Percentiles rank a stretch among this genome's conserved stretches.
phyloP scores from a whole-genome alignment of 352 stramenopile genomes.

The Pythium vanterpoolii region DNA sequence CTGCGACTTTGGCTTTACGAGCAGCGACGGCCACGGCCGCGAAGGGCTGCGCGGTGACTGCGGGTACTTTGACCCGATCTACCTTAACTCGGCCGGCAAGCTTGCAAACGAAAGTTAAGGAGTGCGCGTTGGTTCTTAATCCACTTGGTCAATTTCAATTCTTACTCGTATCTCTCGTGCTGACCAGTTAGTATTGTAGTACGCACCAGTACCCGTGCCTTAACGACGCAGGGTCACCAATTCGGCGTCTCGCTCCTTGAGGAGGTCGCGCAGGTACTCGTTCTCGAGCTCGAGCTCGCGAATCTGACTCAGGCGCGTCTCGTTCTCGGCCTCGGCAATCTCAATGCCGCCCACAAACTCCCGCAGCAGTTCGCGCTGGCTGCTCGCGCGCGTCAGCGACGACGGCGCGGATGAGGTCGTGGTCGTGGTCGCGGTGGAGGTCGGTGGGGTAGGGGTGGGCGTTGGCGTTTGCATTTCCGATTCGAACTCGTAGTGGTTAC shows the following conservation, averaged over 20 bases:
- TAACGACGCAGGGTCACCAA: slow-evolving; percentile 16
- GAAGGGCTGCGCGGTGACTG: slow-evolving; percentile 89
- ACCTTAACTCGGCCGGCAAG: slow-evolving; percentile 64
- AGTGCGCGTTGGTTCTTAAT: not conserved
- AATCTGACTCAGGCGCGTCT: slow-evolving; percentile 73
- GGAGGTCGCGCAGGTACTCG: slow-evolving; percentile 38
- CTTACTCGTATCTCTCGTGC: not conserved
- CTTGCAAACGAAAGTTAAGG: slow-evolving; percentile 52
- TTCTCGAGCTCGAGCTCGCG: slow-evolving; percentile 69
- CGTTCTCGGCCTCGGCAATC: slow-evolving; percentile 68
- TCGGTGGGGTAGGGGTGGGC: slow-evolving; percentile 7
- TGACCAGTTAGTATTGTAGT: not conserved
- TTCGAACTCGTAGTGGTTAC: not conserved
- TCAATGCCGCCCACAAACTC: slow-evolving; percentile 74
- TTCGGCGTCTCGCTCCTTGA: slow-evolving; percentile 44
- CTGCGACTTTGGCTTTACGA: slow-evolving; percentile 75
- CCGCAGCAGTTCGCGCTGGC: slow-evolving; percentile 49
- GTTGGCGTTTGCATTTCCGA: slow-evolving; percentile 19
- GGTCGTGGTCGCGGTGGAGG: not conserved
- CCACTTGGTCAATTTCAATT: slow-evolving; percentile 1
- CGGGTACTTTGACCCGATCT: slow-evolving; percentile 77
- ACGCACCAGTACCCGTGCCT: not conserved
- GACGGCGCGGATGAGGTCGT: not conserved
- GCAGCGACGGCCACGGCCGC: slow-evolving; percentile 74
- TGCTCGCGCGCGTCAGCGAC: slow-evolving; percentile 16